These are phyloP conservation scores for Penicillium verhagenii DNA, from an alignment of 495 filamentous ascomycete species.

Conservation along the genomic window DNA sequence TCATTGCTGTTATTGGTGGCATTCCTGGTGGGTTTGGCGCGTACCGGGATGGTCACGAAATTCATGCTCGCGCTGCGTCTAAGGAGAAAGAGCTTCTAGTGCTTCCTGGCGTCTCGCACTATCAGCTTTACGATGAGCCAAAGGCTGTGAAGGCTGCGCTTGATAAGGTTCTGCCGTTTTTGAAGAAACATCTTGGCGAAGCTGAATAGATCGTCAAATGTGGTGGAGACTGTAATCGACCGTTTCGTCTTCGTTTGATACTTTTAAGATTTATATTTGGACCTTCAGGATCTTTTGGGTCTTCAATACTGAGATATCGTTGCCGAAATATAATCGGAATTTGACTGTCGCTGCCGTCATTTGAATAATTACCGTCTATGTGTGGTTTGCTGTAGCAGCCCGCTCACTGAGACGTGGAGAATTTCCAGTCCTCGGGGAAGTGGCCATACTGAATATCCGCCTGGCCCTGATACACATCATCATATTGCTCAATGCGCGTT, in stretches of 20 bases:
- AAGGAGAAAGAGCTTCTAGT: constrained; percentile 16
- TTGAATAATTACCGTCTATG: too few species aligned
- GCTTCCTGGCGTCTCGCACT: constrained; percentile 18
- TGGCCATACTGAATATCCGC: constrained; percentile 32
- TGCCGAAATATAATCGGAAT: too few species aligned
- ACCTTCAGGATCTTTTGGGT: too few species aligned
- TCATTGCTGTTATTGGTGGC: constrained; percentile 19
- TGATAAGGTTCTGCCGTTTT: constrained; percentile 16
- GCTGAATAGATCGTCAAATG: not conserved
- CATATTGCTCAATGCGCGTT: constrained; percentile 37
- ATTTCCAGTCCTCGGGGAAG: constrained; percentile 42
- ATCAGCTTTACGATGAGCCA: constrained; percentile 22
- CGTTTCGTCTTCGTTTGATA: too few species aligned
- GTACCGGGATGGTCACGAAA: constrained; percentile 21
- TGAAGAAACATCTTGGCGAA: constrained; percentile 21
- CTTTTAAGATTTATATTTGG: too few species aligned
- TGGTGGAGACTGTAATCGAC: too few species aligned
- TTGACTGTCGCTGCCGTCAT: too few species aligned
- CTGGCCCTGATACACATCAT: constrained; percentile 38
- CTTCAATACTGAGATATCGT: too few species aligned
- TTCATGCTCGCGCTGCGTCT: constrained; percentile 15
- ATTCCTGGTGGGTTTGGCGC: constrained; percentile 18
- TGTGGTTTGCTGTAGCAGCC: too few species aligned
- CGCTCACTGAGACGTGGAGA: too few species aligned
- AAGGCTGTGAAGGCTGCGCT: constrained; percentile 20